Percentiles rank a stretch among this genome's conserved stretches.
Conservation (phyloP, 768 basidiomycete species). For the Tephrocybe sp. region DNA sequence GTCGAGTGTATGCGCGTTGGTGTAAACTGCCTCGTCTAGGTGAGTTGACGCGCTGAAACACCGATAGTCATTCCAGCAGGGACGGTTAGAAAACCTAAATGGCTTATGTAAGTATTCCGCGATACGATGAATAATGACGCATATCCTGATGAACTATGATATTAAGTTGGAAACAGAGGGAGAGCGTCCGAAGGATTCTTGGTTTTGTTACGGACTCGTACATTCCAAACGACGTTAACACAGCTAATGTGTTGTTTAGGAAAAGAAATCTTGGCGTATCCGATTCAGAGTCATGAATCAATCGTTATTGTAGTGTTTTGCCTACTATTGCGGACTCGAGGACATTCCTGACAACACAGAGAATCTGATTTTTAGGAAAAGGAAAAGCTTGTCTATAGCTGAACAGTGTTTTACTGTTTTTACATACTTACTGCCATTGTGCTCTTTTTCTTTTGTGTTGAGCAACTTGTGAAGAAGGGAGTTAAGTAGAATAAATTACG, state of each 20-base stretch:
- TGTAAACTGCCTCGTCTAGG: too few relatives aligned
- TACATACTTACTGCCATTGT: neutral
- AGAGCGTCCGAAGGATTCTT: slow-evolving; percentile 4
- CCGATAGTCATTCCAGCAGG: too few relatives aligned
- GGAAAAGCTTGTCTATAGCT: too few relatives aligned
- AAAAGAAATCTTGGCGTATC: neutral
- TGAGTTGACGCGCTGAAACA: too few relatives aligned
- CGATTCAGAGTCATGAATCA: neutral
- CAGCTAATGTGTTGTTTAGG: slow-evolving; percentile 14
- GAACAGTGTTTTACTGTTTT: neutral
- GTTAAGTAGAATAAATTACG: neutral
- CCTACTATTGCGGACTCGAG: too few relatives aligned
- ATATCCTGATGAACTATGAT: slow-evolving; percentile 37
- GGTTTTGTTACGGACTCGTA: slow-evolving; percentile 8
- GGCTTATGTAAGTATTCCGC: too few relatives aligned
- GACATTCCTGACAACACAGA: too few relatives aligned
- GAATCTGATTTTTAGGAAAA: too few relatives aligned
- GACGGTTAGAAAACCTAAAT: too few relatives aligned
- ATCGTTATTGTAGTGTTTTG: neutral
- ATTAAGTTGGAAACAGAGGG: slow-evolving; percentile 21
- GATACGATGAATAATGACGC: slow-evolving; percentile 32
- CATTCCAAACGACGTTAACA: slow-evolving; percentile 12
- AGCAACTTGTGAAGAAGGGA: neutral
- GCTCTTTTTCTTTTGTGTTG: neutral
- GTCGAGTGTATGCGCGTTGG: too few relatives aligned